Evolutionary conservation across 2,329 filamentous ascomycete species (phyloP), one percentile per base, ranked within the genome.

Genomic region (Penicillium sp.): DNA sequence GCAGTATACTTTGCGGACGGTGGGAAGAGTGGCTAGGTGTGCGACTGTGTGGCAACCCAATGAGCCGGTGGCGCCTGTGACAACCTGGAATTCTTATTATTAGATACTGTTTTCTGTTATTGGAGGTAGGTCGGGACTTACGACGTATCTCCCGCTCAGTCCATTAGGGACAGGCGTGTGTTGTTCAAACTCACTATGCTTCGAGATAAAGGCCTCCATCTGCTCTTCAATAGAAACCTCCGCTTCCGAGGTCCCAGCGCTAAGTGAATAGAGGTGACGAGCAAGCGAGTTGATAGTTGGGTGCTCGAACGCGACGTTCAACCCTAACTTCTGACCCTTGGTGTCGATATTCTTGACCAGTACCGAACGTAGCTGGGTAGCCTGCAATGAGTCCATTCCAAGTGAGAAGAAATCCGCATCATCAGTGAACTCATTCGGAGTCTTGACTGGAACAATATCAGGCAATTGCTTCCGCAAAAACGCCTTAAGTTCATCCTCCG

Each of bases 11-110:
- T 77, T 80, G 4, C 71, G 67, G 0, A 87, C 75, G 2, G 70
- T 67, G 0, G 66, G 5, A 17, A 72, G 64, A 2, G 72, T 67
- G 1, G 74, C 67, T 3, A 88, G 75, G 23, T 80, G 71, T 31
- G 81, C 70, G 1, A 87, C 79, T 1, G 89, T 76, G 66, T 89
- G 87, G 0, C 85, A 81, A 1, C 89, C 89, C 0, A 91, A 78
- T 1, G 87, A 88, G 1, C 89, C 89, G 0, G 89, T 91, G 0
- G 84, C 83, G 1, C 89, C 89, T 0, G 88, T 91, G 3, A 91
- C 72, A 1, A 87, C 75, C 75, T 60, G 19, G 29, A 31, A 19
- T 15, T 23, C 21, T 55, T 29, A 6, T 63, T 26, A 11, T 63
- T 21, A 61, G 51, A 30, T 15, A 7, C 2, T 26, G 15, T 2